Evolutionary conservation across 2,329 filamentous ascomycete species (phyloP).

Genomic region (Mycocentrospora acerina): DNA sequence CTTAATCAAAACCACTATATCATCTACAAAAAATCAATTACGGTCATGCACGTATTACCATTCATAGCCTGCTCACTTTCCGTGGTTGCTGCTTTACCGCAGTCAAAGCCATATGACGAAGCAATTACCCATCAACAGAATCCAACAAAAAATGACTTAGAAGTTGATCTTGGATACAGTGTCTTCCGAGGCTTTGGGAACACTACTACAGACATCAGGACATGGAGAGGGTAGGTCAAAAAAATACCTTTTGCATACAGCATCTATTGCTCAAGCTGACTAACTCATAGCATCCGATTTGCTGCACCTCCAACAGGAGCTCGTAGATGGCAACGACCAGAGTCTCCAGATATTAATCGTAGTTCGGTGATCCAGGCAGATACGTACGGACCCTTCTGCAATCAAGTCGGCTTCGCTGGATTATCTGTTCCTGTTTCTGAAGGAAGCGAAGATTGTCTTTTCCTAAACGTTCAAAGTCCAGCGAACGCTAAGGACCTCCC

Average conservation of each 20-base stretch:
- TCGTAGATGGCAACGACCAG: constrained; percentile 21
- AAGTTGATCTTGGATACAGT: constrained; percentile 26
- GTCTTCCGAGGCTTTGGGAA: constrained; percentile 22
- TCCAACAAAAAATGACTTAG: too few species aligned
- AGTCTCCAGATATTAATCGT: constrained; percentile 9
- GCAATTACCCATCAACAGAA: too few species aligned
- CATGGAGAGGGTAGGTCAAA: constrained; percentile 29
- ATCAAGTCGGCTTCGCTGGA: constrained; percentile 1
- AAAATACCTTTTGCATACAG: too few species aligned
- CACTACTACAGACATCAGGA: constrained; percentile 15
- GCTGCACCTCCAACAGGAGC: constrained; percentile 19
- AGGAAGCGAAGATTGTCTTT: constrained; percentile 39
- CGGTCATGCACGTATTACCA: too few species aligned
- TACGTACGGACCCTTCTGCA: constrained; percentile 6
- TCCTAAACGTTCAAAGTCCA: constrained; percentile 38
- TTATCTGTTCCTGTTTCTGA: not conserved
- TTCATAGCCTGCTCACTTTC: too few species aligned
- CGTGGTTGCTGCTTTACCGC: too few species aligned
- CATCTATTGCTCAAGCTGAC: not conserved
- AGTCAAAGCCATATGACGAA: too few species aligned
- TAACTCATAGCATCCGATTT: constrained; percentile 18
- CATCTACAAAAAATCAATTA: too few species aligned
- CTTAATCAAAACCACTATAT: too few species aligned
- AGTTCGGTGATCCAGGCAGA: constrained; percentile 5
- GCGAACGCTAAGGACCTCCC: constrained; percentile 25